Evolutionary conservation across 2,329 filamentous ascomycete genomes (phyloP).

Genomic region (Pseudogymnoascus sp.): DNA sequence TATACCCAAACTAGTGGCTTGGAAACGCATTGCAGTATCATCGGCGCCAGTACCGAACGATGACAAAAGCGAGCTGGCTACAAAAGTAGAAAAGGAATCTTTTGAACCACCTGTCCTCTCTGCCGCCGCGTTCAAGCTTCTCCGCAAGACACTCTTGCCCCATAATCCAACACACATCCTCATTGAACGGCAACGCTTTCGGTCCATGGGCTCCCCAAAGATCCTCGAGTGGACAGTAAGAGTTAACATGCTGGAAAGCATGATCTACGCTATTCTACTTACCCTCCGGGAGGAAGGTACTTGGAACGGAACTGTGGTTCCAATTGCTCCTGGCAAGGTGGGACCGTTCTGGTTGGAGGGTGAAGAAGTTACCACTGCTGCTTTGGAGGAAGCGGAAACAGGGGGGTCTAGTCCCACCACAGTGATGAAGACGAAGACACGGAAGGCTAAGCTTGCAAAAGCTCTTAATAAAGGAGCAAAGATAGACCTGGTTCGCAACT

Average conservation of each 20-base stretch:
- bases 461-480: constrained; percentile 47
- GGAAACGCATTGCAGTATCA: constrained; percentile 32
- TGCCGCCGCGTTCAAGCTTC: constrained; percentile 44
- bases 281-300: constrained; percentile 40
- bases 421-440: constrained; percentile 24
- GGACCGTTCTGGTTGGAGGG: constrained; percentile 44
- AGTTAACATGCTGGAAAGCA: constrained; percentile 74
- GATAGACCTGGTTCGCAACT: constrained; percentile 50
- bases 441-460: constrained; percentile 34
- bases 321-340: constrained; percentile 46
- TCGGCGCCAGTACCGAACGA: constrained; percentile 24
- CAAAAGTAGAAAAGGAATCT: constrained; percentile 29
- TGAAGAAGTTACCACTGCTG: constrained; percentile 18
- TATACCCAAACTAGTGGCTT: constrained; percentile 25
- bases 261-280: constrained; percentile 63
- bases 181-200: constrained; percentile 54
- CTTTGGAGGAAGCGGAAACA: constrained; percentile 18
- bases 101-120: constrained; percentile 48
- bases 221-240: constrained; percentile 77
- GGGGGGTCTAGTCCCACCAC: constrained; percentile 9
- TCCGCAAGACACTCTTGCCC: constrained; percentile 35
- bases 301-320: constrained; percentile 37
- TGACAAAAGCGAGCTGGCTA: constrained; percentile 14
- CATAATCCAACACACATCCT: constrained; percentile 59
- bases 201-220: constrained; percentile 52